Base-by-base conservation (phyloP, 78 protist species). In the Dictyostelium capitatum region DNA sequence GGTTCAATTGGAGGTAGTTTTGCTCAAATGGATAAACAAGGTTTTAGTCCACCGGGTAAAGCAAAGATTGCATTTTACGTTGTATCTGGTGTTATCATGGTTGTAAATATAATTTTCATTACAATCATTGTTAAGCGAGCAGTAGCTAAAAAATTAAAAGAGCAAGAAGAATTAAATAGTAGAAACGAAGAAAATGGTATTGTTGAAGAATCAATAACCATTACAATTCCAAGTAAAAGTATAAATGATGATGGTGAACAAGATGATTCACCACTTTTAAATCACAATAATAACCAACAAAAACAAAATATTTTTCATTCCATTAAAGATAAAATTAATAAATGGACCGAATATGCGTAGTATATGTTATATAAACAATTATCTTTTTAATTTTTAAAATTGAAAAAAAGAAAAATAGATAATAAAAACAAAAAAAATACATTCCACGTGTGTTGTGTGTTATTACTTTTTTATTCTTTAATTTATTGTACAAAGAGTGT, bases 41-140 rank as follows among this genome's bases (percentile, higher is more conserved):
- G 75, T n/a, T 67, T 48, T 6, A 65, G 53, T 7, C 17, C 59
- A 4, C 17, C 59, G 1, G 70, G 56, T 11, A 84, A 84, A 28
- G 53, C 79, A 14, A 51, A 57, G 5, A 84, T 84, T n/a, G 65
- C 59, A 4, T 30, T 84, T 41, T 84, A 84, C 47, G 62, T 51
- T 2, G 17, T 84, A n/a, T 37, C 64, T 51, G 91, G 91, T 74
- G 91, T 77, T 4, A 65, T 28, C 6, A 84, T 84, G 91, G 1
- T 72, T 20, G 20, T 84, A 14, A 74, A 80, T 28, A 84, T 84
- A 19, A 12, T 56, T 6, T 47, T 84, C 23, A 84, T 84, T 30
- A 54, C 74, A 4, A 25, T 84, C 12, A 74, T 84, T 5, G 91
- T 83, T 9, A 84, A 69, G 48, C 73, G 75, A 84, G 91, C 91